These are phyloP conservation scores for Cladorrhinum sp. DNA, from an alignment of 2,329 filamentous ascomycete genomes.

Conservation along the genomic window DNA sequence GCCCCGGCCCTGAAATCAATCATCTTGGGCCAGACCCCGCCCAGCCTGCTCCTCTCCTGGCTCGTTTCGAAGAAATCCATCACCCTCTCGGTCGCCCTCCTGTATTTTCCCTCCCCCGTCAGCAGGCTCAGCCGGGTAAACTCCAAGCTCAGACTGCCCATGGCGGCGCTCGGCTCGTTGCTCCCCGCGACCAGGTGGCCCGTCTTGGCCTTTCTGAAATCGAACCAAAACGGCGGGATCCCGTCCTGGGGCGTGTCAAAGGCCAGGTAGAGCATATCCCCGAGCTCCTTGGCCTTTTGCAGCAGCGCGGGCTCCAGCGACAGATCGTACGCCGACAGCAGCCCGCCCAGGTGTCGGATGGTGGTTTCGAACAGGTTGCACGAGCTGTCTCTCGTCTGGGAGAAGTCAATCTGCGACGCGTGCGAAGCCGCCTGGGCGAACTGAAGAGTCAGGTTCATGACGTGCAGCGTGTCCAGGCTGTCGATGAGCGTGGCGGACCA, in stretches of 20 bases:
- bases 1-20: conserved; percentile 55
- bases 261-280: conserved; percentile 45
- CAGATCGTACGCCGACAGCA: conserved; percentile 31
- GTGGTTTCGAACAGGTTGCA: conserved; percentile 38
- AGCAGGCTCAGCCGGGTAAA: conserved; percentile 68
- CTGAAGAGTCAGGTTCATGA: conserved; percentile 47
- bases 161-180: conserved; percentile 35
- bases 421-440: conserved; percentile 38
- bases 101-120: conserved; percentile 66
- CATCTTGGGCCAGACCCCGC: conserved; percentile 68
- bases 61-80: conserved; percentile 63
- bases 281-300: conserved; percentile 43
- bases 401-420: conserved; percentile 45
- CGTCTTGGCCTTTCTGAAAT: conserved; percentile 37
- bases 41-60: conserved; percentile 64
- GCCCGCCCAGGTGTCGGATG: conserved; percentile 33
- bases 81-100: conserved; percentile 66
- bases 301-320: conserved; percentile 32
- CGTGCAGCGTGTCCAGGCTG: conserved; percentile 51
- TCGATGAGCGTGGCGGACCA: conserved; percentile 26
- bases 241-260: conserved; percentile 49
- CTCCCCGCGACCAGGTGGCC: conserved; percentile 30
- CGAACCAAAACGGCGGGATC: conserved; percentile 55
- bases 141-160: conserved; percentile 64
- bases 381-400: conserved; percentile 36